Conservation (phyloP, 805 yeast genomes). For the Candida easanensis region DNA sequence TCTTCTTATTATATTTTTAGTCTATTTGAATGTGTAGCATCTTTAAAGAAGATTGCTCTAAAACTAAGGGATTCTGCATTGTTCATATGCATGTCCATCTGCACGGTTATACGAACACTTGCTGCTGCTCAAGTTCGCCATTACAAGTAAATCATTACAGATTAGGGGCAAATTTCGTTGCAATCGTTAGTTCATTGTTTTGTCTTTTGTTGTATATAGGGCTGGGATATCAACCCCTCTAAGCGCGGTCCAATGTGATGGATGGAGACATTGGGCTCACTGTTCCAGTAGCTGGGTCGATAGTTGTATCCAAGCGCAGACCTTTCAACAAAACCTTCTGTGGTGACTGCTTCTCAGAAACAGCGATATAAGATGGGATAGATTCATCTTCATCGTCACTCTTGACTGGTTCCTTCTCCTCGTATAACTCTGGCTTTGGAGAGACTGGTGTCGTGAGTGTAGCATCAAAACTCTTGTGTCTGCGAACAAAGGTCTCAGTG, state of each 20-base stretch:
- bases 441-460: constrained; percentile 22
- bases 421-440: constrained; percentile 19
- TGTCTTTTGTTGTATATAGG: too few species aligned
- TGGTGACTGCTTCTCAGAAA: not conserved
- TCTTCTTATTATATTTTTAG: too few species aligned
- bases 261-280: constrained; percentile 21
- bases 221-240: too few species aligned
- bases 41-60: too few species aligned
- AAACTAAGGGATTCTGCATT: too few species aligned
- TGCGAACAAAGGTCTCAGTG: constrained; percentile 33
- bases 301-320: constrained; percentile 11
- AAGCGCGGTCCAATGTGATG: constrained; percentile 19
- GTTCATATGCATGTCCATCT: too few species aligned
- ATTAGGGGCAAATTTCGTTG: too few species aligned
- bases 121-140: too few species aligned
- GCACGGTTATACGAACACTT: too few species aligned
- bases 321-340: constrained; percentile 11
- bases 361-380: not conserved
- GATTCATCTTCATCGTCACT: constrained; percentile 6
- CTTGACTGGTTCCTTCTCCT: constrained; percentile 23
- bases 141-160: too few species aligned
- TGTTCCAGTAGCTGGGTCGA: constrained; percentile 1
- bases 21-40: too few species aligned
- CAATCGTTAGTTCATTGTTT: too few species aligned
- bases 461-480: constrained; percentile 28